Base-by-base conservation (phyloP, 257 asterid genomes). In the Cinchona pubescens region DNA sequence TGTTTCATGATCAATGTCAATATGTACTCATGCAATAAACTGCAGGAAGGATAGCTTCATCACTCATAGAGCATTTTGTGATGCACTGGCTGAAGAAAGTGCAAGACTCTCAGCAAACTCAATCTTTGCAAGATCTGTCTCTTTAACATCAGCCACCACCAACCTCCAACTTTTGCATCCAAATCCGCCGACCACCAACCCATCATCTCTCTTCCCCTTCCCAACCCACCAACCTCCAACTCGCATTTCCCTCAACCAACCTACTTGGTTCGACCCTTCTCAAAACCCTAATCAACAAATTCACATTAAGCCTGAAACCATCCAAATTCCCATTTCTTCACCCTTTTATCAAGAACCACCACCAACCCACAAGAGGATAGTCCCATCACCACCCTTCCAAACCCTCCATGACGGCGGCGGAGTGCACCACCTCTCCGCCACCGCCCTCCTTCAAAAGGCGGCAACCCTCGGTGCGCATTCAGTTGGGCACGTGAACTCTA, bases 31-130 rank as follows among this genome's bases (percentile, higher is more conserved):
- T 72, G 29, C 21, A 29, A 27, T 23, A 30, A 27, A 29, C n/a
- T n/a, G n/a, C 91, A 93, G 98, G 86, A 93, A 91, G 84, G 98
- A 93, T 65, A 88, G 98, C 80, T 90, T 90, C 81, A 84, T 90
- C 27, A 92, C 94, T 12, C 98, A 92, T 69, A 89, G 97, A 61
- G 98, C 96, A 72, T 92, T 92, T 59, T 92, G 98, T 78, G 98
- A 92, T 75, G 97, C 98, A 8, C 82, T 93, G 72, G 97, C 98
- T 23, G 93, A 88, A 78, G 98, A 93, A 77, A 91, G 92, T 80
- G 95, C 97, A 0, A 85, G 98, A 64, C 87, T 93, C 49, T 87
- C 98, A 11, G 96, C 91, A 7, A 92, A 86, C 75, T 78, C 96
- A 12, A 67, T 83, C 59, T 69, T 85, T 6, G 63, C 69, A 16